Conservation (phyloP, 1,284 basidiomycete genomes). For the Sanghuangporus weigelae region DNA sequence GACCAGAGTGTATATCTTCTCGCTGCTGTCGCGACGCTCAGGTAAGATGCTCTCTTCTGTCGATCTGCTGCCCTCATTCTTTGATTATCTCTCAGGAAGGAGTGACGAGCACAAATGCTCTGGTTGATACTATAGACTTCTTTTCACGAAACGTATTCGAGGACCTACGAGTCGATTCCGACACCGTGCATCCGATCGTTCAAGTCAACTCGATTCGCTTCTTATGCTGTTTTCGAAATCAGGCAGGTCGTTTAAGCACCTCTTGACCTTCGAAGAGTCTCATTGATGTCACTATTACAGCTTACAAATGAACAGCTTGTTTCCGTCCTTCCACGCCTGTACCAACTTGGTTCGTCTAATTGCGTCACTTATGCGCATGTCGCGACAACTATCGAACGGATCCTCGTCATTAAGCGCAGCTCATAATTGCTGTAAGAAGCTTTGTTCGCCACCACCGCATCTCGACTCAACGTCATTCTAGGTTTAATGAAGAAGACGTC, state of each 20-base stretch:
- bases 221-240: constrained; percentile 91
- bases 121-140: constrained; percentile 94
- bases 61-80: not conserved
- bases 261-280: too few relatives aligned
- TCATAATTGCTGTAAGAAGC: constrained; percentile 86
- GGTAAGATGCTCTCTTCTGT: constrained; percentile 36
- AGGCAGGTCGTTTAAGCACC: too few relatives aligned
- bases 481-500: constrained; percentile 78
- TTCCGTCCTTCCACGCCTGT: constrained; percentile 85
- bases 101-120: constrained; percentile 87
- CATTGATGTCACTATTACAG: constrained; percentile 34
- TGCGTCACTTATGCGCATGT: constrained; percentile 84
- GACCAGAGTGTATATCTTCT: constrained; percentile 95
- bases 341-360: constrained; percentile 76
- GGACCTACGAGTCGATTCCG: constrained; percentile 75
- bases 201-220: constrained; percentile 96
- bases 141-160: constrained; percentile 89
- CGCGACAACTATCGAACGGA: too few relatives aligned
- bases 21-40: constrained; percentile 85
- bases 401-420: too few relatives aligned
- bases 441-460: constrained; percentile 88
- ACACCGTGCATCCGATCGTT: constrained; percentile 80
- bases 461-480: constrained; percentile 67
- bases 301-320: constrained; percentile 93
- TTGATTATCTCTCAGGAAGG: constrained; percentile 55